Percentiles rank a stretch among this genome's conserved stretches.
phyloP scores from a whole-genome alignment of 768 basidiomycete genomes.

The Clitopilus hobsonii region DNA sequence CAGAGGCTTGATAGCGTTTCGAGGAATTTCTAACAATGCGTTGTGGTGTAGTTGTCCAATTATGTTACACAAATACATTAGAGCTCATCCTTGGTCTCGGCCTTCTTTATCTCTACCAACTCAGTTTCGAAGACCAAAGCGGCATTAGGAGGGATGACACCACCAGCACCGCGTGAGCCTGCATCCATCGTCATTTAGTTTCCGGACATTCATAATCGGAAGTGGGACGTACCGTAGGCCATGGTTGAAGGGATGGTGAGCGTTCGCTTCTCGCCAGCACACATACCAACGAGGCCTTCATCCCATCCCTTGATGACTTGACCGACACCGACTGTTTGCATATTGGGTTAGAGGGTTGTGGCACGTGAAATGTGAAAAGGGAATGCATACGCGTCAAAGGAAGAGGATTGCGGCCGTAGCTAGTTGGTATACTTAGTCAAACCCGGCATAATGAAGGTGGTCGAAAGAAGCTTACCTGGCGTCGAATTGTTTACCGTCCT shows the following conservation, averaged over 20 bases:
- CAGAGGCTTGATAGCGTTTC: too few relatives aligned
- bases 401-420: slow-evolving; percentile 75
- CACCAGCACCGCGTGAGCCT: slow-evolving; percentile 76
- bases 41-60: neutral
- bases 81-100: neutral
- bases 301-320: slow-evolving; percentile 90
- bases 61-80: neutral
- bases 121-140: slow-evolving; percentile 85
- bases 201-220: neutral
- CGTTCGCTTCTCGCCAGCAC: slow-evolving; percentile 81
- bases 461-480: slow-evolving; percentile 53
- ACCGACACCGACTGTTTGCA: slow-evolving; percentile 58
- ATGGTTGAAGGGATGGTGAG: slow-evolving; percentile 78
- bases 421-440: slow-evolving; percentile 17
- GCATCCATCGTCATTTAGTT: neutral
- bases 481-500: slow-evolving; percentile 82
- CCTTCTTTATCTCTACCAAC: slow-evolving; percentile 33
- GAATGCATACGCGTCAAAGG: slow-evolving; percentile 64
- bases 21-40: too few relatives aligned
- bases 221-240: slow-evolving; percentile 70
- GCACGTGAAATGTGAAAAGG: slow-evolving; percentile 68
- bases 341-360: neutral
- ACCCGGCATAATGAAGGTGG: neutral
- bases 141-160: slow-evolving; percentile 72
- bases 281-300: slow-evolving; percentile 79